phyloP scores from a whole-genome alignment of 2,329 filamentous ascomycete genomes.

The Pyricularia sp. region DNA sequence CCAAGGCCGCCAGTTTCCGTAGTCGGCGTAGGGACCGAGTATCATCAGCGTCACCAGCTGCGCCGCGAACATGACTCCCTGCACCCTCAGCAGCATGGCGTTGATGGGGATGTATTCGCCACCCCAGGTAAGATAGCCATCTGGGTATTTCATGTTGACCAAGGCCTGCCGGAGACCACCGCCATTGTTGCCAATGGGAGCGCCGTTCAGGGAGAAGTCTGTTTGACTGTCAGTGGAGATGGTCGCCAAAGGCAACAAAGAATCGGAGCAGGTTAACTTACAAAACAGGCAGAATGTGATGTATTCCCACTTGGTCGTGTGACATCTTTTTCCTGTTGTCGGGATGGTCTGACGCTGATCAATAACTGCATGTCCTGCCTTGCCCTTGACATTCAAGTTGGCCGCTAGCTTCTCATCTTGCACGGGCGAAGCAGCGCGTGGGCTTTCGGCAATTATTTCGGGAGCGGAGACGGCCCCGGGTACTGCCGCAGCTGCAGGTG shows the following conservation, averaged over 20 bases:
- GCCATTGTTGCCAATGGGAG: conserved; percentile 2
- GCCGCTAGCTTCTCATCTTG: background rate
- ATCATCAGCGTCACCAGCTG: conserved; percentile 11
- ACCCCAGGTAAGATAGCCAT: conserved; percentile 1
- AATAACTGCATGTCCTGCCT: conserved; percentile 1
- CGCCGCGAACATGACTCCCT: conserved; percentile 11
- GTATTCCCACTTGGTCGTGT: conserved; percentile 3
- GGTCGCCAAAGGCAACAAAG: background rate
- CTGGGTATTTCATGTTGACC: background rate
- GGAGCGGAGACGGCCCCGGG: background rate
- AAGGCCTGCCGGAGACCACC: background rate
- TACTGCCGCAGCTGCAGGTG: background rate
- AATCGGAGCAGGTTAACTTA: background rate
- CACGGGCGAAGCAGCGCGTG: background rate
- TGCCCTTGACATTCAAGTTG: background rate
- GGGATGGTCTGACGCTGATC: conserved; percentile 2
- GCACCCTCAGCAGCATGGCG: conserved; percentile 10
- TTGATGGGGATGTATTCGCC: background rate
- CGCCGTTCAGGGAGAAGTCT: conserved; percentile 2
- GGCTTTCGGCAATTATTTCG: background rate
- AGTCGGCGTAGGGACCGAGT: conserved; percentile 12
- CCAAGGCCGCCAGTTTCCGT: conserved; percentile 12
- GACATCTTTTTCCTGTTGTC: background rate
- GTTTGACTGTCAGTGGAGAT: background rate
- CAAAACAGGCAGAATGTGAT: conserved; percentile 3